These are phyloP conservation scores for Xylariales sp. DNA, from an alignment of 2,329 filamentous ascomycete species.

Conservation along the genomic window DNA sequence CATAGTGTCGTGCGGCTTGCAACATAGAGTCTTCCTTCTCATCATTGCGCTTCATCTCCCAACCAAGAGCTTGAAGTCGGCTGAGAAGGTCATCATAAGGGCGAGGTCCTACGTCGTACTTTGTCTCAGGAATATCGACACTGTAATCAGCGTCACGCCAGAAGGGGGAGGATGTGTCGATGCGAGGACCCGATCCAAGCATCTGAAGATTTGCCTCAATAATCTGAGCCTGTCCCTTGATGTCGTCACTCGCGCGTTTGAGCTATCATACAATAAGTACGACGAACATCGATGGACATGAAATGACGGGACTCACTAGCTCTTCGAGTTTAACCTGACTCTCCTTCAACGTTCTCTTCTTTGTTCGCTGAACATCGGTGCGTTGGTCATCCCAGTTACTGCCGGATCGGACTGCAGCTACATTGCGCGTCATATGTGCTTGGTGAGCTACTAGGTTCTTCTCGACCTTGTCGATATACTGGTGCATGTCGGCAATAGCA, in stretches of 20 bases:
- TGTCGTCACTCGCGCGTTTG: not conserved
- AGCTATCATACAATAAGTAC: no score
- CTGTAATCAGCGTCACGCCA: no score
- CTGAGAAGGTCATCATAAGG: slow-evolving; percentile 20
- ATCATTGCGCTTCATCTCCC: slow-evolving; percentile 15
- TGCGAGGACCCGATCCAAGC: not conserved
- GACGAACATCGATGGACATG: no score
- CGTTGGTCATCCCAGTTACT: not conserved
- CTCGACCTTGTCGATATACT: slow-evolving; percentile 5
- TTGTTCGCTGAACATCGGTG: slow-evolving; percentile 3
- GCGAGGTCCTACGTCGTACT: not conserved
- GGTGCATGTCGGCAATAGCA: slow-evolving; percentile 8
- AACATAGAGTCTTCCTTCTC: slow-evolving; percentile 14
- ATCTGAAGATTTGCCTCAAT: not conserved
- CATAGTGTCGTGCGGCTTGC: slow-evolving; percentile 18
- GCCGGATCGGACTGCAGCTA: not conserved
- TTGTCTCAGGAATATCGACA: not conserved
- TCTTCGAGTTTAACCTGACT: slow-evolving; percentile 4
- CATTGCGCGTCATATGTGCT: slow-evolving; percentile 4
- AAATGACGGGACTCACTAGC: slow-evolving; percentile 2
- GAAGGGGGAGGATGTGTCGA: no score
- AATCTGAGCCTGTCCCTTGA: not conserved
- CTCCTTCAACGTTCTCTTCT: slow-evolving; percentile 2
- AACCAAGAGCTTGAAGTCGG: slow-evolving; percentile 19
- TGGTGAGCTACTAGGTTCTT: slow-evolving; percentile 2